Conservation (phyloP, 2,329 filamentous ascomycete species). For the Fusarium odoratissimum region DNA sequence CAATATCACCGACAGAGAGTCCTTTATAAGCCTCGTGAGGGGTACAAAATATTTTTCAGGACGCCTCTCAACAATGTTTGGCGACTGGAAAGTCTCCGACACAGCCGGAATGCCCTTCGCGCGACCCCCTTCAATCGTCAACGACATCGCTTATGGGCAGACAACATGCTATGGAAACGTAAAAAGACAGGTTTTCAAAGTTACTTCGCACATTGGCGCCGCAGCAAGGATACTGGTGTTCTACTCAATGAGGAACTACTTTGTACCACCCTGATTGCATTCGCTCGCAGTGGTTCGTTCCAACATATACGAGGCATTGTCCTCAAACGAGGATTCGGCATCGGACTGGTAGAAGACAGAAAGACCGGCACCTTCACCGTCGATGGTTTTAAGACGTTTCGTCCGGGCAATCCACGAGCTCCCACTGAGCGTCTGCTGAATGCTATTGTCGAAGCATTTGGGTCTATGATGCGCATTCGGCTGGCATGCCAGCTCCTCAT, state of each 20-base stretch:
- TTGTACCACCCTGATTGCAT: constrained; percentile 56
- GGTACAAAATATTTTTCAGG: constrained; percentile 43
- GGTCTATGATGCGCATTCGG: constrained; percentile 72
- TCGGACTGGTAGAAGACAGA: constrained; percentile 39
- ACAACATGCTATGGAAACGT: constrained; percentile 45
- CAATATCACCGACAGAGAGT: constrained; percentile 57
- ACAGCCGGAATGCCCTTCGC: constrained; percentile 45
- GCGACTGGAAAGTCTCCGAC: constrained; percentile 47
- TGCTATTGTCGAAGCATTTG: constrained; percentile 75
- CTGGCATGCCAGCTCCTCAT: constrained; percentile 70
- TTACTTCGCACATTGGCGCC: constrained; percentile 47
- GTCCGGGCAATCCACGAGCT: constrained; percentile 62
- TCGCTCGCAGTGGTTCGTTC: constrained; percentile 54
- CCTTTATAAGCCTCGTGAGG: constrained; percentile 54
- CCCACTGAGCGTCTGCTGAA: constrained; percentile 71
- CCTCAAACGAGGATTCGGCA: constrained; percentile 47
- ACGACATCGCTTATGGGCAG: constrained; percentile 35
- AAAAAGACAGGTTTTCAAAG: constrained; percentile 42
- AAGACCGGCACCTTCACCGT: constrained; percentile 41
- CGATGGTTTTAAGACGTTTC: constrained; percentile 54
- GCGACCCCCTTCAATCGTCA: constrained; percentile 48
- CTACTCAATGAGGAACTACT: constrained; percentile 54
- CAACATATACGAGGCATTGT: constrained; percentile 50
- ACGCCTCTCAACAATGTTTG: constrained; percentile 32
- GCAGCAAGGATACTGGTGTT: constrained; percentile 41